A percentile compares a stretch with the other conserved stretches of the same genome.
Evolutionary conservation across 495 filamentous ascomycete species (phyloP).

Genomic region (Lepidopterella palustris): DNA sequence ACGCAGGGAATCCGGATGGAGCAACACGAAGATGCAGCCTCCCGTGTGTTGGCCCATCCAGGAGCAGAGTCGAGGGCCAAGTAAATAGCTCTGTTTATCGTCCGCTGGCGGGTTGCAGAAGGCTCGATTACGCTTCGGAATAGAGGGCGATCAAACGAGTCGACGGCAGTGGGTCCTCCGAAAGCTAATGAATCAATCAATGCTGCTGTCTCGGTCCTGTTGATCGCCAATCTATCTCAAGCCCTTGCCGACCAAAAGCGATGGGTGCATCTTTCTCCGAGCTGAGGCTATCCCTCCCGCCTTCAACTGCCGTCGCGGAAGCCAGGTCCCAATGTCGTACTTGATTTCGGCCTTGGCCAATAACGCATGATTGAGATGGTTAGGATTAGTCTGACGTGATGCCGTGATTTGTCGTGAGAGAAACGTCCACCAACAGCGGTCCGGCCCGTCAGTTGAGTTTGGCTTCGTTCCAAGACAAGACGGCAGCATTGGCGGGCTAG

Average conservation of each 20-base stretch:
- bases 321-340: neutral
- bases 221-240: neutral
- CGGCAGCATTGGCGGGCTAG: neutral
- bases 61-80: slow-evolving; percentile 18
- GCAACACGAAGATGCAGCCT: slow-evolving; percentile 23
- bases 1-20: slow-evolving; percentile 16
- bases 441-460: slow-evolving; percentile 16
- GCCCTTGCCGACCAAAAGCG: neutral
- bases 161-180: slow-evolving; percentile 13
- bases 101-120: slow-evolving; percentile 24
- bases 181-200: neutral
- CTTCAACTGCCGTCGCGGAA: neutral
- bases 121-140: slow-evolving; percentile 22
- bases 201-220: slow-evolving; percentile 10
- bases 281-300: neutral
- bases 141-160: slow-evolving; percentile 13
- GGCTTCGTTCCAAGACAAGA: neutral
- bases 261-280: neutral
- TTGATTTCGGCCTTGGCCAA: neutral
- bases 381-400: slow-evolving; percentile 12
- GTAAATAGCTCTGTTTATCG: slow-evolving; percentile 2
- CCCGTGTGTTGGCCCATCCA: slow-evolving; percentile 18
- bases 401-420: slow-evolving; percentile 12
- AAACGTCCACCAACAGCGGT: slow-evolving; percentile 26
- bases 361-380: neutral